These are phyloP conservation scores for Aaosphaeria pasadenensis DNA, from an alignment of 2,329 filamentous ascomycete genomes.

Conservation along the genomic window DNA sequence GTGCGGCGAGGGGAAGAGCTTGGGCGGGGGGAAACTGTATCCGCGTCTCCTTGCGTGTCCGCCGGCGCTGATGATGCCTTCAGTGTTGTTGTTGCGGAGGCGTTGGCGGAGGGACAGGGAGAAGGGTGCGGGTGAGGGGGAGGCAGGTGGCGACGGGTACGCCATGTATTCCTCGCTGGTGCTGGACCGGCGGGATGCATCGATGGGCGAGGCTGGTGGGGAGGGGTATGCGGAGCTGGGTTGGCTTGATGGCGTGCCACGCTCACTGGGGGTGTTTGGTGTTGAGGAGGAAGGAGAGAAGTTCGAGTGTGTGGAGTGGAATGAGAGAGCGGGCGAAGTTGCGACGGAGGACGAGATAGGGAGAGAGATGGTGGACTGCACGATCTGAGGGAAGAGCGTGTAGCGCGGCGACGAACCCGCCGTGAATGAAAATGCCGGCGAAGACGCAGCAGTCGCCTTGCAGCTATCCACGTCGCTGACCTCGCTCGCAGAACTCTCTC, in stretches of 20 bases:
- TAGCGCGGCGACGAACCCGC: no score
- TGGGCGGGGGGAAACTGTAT: neutral
- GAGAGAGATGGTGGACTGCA: neutral
- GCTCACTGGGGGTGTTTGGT: neutral
- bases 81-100: neutral
- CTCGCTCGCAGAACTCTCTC: conserved; percentile 2
- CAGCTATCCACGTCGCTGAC: conserved; percentile 1
- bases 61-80: neutral
- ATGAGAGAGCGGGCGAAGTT: conserved; percentile 3
- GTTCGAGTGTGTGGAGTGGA: conserved; percentile 5
- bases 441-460: conserved; percentile 3
- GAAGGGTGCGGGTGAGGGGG: neutral
- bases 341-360: conserved; percentile 1
- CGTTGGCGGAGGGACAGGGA: neutral
- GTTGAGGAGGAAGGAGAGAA: neutral
- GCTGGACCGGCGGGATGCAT: neutral
- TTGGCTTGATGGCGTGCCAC: conserved; percentile 3
- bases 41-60: neutral
- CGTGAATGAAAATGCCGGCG: neutral
- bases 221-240: conserved; percentile 6
- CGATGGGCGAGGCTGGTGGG: conserved; percentile 1
- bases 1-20: conserved; percentile 4
- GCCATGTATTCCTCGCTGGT: conserved; percentile 6
- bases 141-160: conserved; percentile 7
- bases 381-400: neutral